phyloP scores from a whole-genome alignment of 805 yeast species.

The Wickerhamomyces kurtzmanii region DNA sequence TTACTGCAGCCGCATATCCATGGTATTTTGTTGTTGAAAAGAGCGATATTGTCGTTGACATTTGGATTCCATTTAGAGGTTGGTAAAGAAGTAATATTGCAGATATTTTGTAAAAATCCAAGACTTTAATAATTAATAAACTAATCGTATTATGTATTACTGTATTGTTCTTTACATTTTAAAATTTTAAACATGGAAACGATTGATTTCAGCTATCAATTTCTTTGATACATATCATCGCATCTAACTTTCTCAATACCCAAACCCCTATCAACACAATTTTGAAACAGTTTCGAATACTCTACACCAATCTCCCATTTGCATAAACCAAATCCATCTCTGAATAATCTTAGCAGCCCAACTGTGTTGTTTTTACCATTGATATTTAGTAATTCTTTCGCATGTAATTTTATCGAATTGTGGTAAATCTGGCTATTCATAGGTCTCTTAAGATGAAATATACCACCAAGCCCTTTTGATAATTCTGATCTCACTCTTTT shows the following conservation, averaged over 20 bases:
- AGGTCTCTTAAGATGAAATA: no score
- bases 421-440: no score
- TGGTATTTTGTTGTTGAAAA: conserved; percentile 48
- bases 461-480: conserved; percentile 5
- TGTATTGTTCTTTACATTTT: background rate
- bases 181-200: background rate
- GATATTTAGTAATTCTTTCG: background rate
- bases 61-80: conserved; percentile 58
- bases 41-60: conserved; percentile 38
- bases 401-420: background rate
- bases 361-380: conserved; percentile 23
- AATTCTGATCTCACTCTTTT: conserved; percentile 28
- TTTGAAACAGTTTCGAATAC: conserved; percentile 28
- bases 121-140: no score
- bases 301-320: conserved; percentile 36
- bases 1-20: conserved; percentile 53
- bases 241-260: conserved; percentile 17
- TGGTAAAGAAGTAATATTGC: no score
- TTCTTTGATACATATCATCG: conserved; percentile 2
- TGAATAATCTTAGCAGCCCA: conserved; percentile 34
- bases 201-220: no score
- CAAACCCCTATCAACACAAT: conserved; percentile 34
- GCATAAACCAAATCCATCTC: conserved; percentile 19
- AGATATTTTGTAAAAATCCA: no score
- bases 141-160: no score